A percentile compares a stretch with the other conserved stretches of the same genome.
Evolutionary conservation across 495 filamentous ascomycete genomes (phyloP).

Genomic region (Entonaema liquescens): DNA sequence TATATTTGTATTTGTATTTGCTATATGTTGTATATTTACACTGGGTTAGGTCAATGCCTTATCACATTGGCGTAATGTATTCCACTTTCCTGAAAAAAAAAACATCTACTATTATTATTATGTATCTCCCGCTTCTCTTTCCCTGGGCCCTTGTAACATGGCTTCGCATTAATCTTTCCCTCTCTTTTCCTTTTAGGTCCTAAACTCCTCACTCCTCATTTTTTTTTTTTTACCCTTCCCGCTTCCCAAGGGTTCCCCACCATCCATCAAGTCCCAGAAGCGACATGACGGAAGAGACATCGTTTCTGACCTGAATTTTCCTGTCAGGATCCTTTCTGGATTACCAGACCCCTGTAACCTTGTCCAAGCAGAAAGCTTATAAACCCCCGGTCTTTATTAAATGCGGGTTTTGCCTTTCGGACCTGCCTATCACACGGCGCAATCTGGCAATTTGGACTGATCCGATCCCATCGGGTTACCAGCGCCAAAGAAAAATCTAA

Average conservation of each 20-base stretch:
- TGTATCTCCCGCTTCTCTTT: slow-evolving; percentile 8
- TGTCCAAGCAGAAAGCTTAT: slow-evolving; percentile 43
- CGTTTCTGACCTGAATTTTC: slow-evolving; percentile 30
- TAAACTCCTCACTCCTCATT: background rate
- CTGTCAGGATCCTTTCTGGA: slow-evolving; percentile 37
- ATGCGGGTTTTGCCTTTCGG: slow-evolving; percentile 37
- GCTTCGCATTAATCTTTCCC: background rate
- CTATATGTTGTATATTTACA: background rate
- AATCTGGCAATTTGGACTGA: slow-evolving; percentile 46
- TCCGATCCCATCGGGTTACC: slow-evolving; percentile 44
- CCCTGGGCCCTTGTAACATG: slow-evolving; percentile 1
- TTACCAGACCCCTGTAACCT: slow-evolving; percentile 34
- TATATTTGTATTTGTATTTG: too few relatives aligned
- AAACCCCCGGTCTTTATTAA: slow-evolving; percentile 37
- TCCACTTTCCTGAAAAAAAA: background rate
- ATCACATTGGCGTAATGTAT: background rate
- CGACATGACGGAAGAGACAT: slow-evolving; percentile 34
- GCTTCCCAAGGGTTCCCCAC: slow-evolving; percentile 12
- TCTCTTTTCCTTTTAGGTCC: background rate
- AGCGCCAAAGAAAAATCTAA: slow-evolving; percentile 28
- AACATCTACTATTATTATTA: background rate
- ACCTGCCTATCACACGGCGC: slow-evolving; percentile 43
- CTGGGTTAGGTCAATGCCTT: background rate
- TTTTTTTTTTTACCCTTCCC: background rate
- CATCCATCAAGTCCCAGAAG: slow-evolving; percentile 16